phyloP scores from a whole-genome alignment of 805 yeast species.

The Torulaspora delbrueckii region DNA sequence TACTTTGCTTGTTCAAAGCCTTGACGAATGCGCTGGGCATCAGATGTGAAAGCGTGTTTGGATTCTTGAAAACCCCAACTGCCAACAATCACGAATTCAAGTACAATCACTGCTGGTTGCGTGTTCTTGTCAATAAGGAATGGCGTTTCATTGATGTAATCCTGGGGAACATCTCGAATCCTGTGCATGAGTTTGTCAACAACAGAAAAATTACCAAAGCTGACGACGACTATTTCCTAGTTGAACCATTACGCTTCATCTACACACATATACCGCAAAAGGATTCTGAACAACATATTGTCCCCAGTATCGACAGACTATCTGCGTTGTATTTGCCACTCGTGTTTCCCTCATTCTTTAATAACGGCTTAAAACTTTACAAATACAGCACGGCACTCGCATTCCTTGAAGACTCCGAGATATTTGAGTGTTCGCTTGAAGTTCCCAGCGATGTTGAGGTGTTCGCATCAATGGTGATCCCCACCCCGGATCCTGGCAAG shows the following conservation, averaged over 20 bases:
- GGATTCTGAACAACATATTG: constrained; percentile 75
- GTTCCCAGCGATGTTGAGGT: constrained; percentile 69
- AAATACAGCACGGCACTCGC: constrained; percentile 76
- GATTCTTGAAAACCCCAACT: constrained; percentile 78
- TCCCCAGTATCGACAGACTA: constrained; percentile 76
- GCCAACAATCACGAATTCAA: constrained; percentile 42
- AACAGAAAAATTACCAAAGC: constrained; percentile 30
- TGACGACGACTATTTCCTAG: constrained; percentile 63
- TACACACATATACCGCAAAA: constrained; percentile 84
- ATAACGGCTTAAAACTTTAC: constrained; percentile 51
- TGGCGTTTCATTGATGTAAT: constrained; percentile 77
- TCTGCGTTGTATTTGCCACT: constrained; percentile 80
- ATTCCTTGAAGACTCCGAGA: constrained; percentile 66
- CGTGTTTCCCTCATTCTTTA: constrained; percentile 75
- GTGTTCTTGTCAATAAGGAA: constrained; percentile 67
- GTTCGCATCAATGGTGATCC: constrained; percentile 50
- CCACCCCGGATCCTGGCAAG: constrained; percentile 37
- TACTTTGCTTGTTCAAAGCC: constrained; percentile 70
- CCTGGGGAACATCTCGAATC: constrained; percentile 55
- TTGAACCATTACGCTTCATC: constrained; percentile 68
- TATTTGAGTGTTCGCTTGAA: constrained; percentile 70
- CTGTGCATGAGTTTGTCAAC: constrained; percentile 41
- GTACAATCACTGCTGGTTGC: constrained; percentile 87
- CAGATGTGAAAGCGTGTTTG: constrained; percentile 70
- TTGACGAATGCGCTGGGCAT: constrained; percentile 68